Conservation (phyloP, 2,329 filamentous ascomycete species). For the Diaporthe sp. region DNA sequence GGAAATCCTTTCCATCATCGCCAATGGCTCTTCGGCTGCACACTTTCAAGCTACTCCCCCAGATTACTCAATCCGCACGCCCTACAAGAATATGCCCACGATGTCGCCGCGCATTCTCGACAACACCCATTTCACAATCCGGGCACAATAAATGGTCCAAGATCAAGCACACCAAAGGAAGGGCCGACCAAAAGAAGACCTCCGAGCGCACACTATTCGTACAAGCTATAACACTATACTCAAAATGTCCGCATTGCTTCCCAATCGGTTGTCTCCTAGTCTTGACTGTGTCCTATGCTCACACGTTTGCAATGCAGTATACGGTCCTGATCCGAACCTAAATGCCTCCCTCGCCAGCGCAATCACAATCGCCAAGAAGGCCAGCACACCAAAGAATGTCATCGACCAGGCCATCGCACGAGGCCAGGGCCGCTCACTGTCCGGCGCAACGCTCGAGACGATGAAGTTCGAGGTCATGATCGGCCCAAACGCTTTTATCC, state of each 20-base stretch:
- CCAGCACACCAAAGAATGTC: constrained; percentile 82
- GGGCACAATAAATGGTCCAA: constrained; percentile 97
- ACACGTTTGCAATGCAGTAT: constrained; percentile 60
- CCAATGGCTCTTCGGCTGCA: constrained; percentile 29
- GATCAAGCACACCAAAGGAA: constrained; percentile 94
- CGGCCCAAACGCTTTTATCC: constrained; percentile 80
- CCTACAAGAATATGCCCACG: constrained; percentile 51
- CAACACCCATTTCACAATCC: constrained; percentile 58
- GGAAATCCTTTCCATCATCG: too few species aligned
- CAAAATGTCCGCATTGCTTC: constrained; percentile 68
- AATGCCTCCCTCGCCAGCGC: constrained; percentile 82
- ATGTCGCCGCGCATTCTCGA: constrained; percentile 61
- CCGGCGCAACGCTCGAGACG: constrained; percentile 80
- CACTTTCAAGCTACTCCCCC: constrained; percentile 16
- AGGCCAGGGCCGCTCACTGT: constrained; percentile 84
- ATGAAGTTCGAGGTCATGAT: constrained; percentile 85
- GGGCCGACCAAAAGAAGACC: constrained; percentile 83
- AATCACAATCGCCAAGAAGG: constrained; percentile 83
- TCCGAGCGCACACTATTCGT: constrained; percentile 74
- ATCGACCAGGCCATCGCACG: constrained; percentile 90
- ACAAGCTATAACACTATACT: constrained; percentile 78
- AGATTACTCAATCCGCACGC: constrained; percentile 14
- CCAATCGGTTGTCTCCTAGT: constrained; percentile 23
- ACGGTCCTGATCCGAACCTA: constrained; percentile 76
- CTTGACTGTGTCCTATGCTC: constrained; percentile 17